Base-by-base conservation (phyloP, 2,329 filamentous ascomycete species). In the Chalaropsis ovoidea region DNA sequence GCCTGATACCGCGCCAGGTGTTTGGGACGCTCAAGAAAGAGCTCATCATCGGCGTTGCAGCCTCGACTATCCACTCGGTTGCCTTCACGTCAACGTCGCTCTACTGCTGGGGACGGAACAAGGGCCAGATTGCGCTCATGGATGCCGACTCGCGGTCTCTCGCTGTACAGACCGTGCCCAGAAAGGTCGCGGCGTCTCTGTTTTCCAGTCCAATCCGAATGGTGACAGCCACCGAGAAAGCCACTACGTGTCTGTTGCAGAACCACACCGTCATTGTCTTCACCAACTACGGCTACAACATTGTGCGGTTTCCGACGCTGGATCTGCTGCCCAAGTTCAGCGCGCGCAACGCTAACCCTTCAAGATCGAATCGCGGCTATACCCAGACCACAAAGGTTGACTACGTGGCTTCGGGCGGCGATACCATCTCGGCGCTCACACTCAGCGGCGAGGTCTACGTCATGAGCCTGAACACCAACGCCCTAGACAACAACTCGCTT, bases 51-150 rank as follows among this genome's bases (percentile, higher is more conserved):
- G 94, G 94, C 0, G 83, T 92, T 65, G 91, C 94, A 1, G 93
- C 94, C 6, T 97, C 94, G 1, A 81, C 89, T 0, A 86, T 95
- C 47, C 94, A 99, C 75, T 97, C 94, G 0, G 92, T 95, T 2
- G 90, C 90, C 0, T 88, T 94, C 71, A 96, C 90, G 0, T 81
- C 82, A 0, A 84, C 85, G 0, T 89, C 90, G 0, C 77, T 99
- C 0, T 99, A 89, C 73, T 95, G 90, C 1, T 99, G 95, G 81
- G 94, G 94, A 24, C 95, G 94, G 71, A 99, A 97, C 71, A 86
- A 91, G 70, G 94, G 94, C 1, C 94, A 99, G 74, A 82, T 99
- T 60, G 94, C 91, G 4, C 81, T 99, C 64, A 91, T 96, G 77
- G 94, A 96, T 73, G 93, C 94, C 0, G 93, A 97, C 75, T 95